Percentiles rank a stretch among this genome's conserved stretches.
These are phyloP conservation scores for Lolium multiflorum DNA, from an alignment of 176 grass and related monocot genomes.

Conservation along the genomic window DNA sequence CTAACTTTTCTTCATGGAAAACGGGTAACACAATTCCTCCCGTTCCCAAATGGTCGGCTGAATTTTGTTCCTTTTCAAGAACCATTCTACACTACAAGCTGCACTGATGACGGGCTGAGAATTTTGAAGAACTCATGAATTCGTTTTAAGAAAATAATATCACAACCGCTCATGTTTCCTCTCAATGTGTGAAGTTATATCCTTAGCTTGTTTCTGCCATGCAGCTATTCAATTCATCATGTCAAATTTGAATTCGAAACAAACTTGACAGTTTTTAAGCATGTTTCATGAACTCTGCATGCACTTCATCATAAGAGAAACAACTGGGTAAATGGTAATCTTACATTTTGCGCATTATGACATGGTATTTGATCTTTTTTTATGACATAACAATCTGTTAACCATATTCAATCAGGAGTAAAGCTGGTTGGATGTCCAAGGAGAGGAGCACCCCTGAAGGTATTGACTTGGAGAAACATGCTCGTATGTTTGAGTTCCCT, in stretches of 20 bases:
- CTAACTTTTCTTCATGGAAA: not conserved
- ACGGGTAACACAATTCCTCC: not conserved
- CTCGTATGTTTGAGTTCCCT: not conserved
- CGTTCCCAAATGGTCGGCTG: not conserved
- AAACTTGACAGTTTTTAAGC: not conserved
- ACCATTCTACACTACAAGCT: not conserved
- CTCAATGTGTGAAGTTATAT: not conserved
- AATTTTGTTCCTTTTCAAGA: not conserved
- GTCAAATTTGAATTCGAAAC: not conserved
- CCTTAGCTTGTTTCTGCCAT: not conserved
- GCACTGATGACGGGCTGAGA: not conserved
- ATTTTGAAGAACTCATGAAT: not conserved
- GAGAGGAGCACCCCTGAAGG: conserved; percentile 30
- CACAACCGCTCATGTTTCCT: not conserved
- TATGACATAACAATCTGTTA: not conserved
- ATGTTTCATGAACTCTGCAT: not conserved
- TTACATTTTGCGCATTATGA: not conserved
- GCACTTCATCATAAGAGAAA: not conserved
- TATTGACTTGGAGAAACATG: conserved; percentile 20
- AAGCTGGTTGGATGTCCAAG: conserved; percentile 18
- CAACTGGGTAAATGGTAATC: not conserved
- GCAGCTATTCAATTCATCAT: not conserved
- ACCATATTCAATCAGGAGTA: not conserved
- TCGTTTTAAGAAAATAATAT: not conserved
- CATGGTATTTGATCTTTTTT: not conserved